Evolutionary conservation across 306 rosid species (phyloP).

Genomic region (Macrotyloma uniflorum): DNA sequence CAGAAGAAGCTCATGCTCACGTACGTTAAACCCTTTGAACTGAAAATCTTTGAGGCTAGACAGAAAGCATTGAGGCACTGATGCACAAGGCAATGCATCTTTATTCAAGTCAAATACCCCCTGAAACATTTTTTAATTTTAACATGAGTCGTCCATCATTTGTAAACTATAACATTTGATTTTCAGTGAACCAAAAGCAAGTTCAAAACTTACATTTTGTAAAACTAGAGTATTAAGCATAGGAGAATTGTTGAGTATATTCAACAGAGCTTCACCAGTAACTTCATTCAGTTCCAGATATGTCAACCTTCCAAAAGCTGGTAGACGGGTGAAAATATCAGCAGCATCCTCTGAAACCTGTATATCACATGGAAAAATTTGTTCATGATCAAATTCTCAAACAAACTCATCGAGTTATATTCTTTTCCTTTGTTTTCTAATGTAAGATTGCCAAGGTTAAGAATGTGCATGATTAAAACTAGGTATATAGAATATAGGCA

Average conservation of each 20-base stretch:
- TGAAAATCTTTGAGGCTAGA: slow-evolving; percentile 34
- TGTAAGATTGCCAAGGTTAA: neutral
- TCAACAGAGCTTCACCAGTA: slow-evolving; percentile 41
- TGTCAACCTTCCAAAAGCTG: slow-evolving; percentile 36
- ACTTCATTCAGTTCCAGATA: slow-evolving; percentile 47
- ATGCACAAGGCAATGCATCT: slow-evolving; percentile 24
- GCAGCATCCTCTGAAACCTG: slow-evolving; percentile 34
- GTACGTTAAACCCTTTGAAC: slow-evolving; percentile 34
- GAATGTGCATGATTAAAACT: neutral
- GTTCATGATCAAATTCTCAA: neutral
- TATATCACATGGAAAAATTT: neutral
- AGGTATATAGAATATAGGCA: neutral
- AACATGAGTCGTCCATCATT: neutral
- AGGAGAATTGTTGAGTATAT: slow-evolving; percentile 48
- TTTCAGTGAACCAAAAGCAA: neutral
- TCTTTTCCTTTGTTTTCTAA: neutral
- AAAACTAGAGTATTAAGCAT: slow-evolving; percentile 38
- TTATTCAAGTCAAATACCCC: slow-evolving; percentile 42
- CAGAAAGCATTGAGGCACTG: slow-evolving; percentile 44
- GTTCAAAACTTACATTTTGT: slow-evolving; percentile 46
- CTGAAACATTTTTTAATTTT: slow-evolving; percentile 36
- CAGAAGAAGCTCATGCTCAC: slow-evolving; percentile 38
- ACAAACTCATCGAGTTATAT: neutral
- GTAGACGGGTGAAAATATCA: slow-evolving; percentile 34
- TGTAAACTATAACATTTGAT: slow-evolving; percentile 3